A percentile compares a stretch with the other conserved stretches of the same genome.
Evolutionary conservation across 306 rosid genomes (phyloP).

Genomic region (Macrotyloma uniflorum): DNA sequence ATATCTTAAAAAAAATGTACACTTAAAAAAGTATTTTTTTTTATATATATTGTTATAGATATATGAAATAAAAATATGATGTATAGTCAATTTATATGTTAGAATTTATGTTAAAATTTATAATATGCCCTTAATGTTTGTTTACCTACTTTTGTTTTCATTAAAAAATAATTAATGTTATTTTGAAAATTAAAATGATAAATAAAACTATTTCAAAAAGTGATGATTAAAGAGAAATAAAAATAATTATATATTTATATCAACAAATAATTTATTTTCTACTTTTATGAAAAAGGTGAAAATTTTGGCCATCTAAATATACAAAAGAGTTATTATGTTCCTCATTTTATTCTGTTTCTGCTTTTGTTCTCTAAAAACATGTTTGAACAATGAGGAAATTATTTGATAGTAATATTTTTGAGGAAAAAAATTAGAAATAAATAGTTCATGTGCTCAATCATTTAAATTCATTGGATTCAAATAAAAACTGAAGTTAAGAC

Average conservation of each 20-base stretch:
- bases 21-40: no score
- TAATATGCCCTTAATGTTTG: background rate
- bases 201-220: background rate
- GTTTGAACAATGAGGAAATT: no score
- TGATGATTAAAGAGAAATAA: background rate
- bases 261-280: background rate
- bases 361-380: no score
- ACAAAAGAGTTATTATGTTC: background rate
- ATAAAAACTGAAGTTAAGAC: background rate
- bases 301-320: background rate
- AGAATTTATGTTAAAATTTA: background rate
- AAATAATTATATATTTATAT: background rate
- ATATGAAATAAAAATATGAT: no score
- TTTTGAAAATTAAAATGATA: background rate
- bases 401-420: no score
- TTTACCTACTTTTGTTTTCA: background rate
- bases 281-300: background rate
- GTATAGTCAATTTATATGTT: background rate
- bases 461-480: background rate
- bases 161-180: background rate
- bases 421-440: no score
- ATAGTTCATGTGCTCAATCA: background rate
- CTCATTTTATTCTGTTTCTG: no score
- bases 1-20: no score
- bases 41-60: no score